phyloP scores from a whole-genome alignment of 2,329 filamentous ascomycete species.

The Fusarium floridanum region DNA sequence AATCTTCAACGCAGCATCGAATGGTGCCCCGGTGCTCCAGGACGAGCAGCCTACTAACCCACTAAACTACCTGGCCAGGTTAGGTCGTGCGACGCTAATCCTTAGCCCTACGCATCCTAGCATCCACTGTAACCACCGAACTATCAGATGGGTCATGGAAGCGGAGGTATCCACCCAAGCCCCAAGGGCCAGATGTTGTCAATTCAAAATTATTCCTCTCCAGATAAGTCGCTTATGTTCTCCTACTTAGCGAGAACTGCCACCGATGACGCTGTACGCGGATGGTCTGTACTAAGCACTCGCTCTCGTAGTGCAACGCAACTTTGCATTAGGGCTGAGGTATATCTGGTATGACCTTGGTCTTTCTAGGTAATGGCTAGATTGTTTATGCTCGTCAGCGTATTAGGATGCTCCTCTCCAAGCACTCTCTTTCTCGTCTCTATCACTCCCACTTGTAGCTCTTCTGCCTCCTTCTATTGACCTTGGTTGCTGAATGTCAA shows the following conservation, averaged over 20 bases:
- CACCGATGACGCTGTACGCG: neutral
- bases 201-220: slow-evolving; percentile 8
- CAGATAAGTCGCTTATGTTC: slow-evolving; percentile 1
- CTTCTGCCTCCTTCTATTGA: too few relatives aligned
- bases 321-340: slow-evolving; percentile 4
- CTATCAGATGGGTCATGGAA: neutral
- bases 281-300: slow-evolving; percentile 11
- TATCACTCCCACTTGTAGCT: too few relatives aligned
- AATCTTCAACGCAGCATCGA: too few relatives aligned
- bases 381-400: slow-evolving; percentile 9
- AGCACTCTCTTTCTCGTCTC: neutral
- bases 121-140: neutral
- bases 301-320: neutral
- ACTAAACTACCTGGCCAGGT: neutral
- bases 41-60: neutral
- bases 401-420: slow-evolving; percentile 6
- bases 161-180: neutral
- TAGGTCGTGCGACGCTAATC: neutral
- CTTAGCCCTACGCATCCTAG: neutral
- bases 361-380: slow-evolving; percentile 4
- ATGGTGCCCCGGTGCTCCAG: neutral
- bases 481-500: too few relatives aligned
- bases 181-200: neutral
- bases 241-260: slow-evolving; percentile 3
- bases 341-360: slow-evolving; percentile 1